Conservation (phyloP, 768 basidiomycete genomes). For the Suillus brevipes region DNA sequence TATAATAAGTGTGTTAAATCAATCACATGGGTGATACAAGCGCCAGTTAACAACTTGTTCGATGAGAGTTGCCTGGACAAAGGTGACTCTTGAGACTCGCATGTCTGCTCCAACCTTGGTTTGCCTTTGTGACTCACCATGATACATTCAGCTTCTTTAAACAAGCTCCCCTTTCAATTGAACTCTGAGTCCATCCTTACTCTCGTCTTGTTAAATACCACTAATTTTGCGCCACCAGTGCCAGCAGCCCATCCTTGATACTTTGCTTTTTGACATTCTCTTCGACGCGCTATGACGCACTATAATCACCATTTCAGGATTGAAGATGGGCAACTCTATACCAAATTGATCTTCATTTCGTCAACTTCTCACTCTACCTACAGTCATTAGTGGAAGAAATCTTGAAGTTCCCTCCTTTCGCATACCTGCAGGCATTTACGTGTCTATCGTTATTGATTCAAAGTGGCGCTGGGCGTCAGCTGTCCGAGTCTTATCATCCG, state of each 20-base stretch:
- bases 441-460: background rate
- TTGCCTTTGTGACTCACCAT: background rate
- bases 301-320: background rate
- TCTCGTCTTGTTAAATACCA: background rate
- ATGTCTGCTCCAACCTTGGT: background rate
- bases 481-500: background rate
- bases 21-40: background rate
- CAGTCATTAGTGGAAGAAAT: background rate
- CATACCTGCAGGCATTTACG: background rate
- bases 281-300: background rate
- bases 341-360: background rate
- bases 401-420: background rate
- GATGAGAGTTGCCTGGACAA: background rate
- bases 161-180: background rate
- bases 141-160: background rate
- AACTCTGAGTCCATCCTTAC: background rate
- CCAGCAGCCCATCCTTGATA: background rate
- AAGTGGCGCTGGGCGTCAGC: background rate
- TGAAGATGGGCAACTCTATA: background rate
- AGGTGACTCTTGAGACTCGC: background rate
- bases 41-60: background rate
- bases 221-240: background rate
- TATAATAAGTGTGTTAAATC: background rate
- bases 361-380: background rate
- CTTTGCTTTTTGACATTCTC: background rate